Evolutionary conservation across 768 basidiomycete genomes (phyloP).

Genomic region (Termitomyces sp.): DNA sequence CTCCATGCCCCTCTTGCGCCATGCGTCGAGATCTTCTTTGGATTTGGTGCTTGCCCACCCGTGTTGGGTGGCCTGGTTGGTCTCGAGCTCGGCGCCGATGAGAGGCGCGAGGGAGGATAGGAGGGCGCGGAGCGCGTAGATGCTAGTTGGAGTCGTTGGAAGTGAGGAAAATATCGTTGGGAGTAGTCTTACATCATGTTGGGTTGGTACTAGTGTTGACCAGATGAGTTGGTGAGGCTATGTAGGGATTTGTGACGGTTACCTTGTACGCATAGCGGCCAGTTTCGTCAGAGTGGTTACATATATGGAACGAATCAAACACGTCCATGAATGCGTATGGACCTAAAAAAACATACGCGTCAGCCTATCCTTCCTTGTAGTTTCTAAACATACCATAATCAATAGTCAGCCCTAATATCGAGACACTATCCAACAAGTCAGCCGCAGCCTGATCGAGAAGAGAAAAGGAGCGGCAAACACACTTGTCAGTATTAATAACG

Average conservation of each 20-base stretch:
- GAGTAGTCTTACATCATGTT: conserved; percentile 60
- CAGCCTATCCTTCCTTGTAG: background rate
- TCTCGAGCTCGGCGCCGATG: conserved; percentile 73
- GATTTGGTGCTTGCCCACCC: conserved; percentile 51
- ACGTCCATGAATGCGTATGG: conserved; percentile 97
- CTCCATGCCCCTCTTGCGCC: background rate
- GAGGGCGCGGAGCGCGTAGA: conserved; percentile 76
- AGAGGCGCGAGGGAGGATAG: conserved; percentile 77
- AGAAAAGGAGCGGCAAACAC: background rate
- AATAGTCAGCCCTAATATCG: conserved; percentile 69
- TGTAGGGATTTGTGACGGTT: background rate
- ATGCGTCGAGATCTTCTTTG: background rate
- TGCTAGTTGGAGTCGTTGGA: conserved; percentile 27
- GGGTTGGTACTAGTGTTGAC: conserved; percentile 42
- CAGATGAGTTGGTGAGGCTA: too few relatives aligned
- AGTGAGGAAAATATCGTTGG: background rate
- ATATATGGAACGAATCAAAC: conserved; percentile 79
- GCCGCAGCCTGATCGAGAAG: conserved; percentile 9
- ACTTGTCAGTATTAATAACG: conserved; percentile 98
- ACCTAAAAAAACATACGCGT: conserved; percentile 35
- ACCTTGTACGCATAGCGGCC: conserved; percentile 74
- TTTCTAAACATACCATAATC: conserved; percentile 50
- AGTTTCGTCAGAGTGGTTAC: conserved; percentile 81
- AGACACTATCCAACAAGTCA: conserved; percentile 44
- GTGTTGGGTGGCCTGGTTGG: conserved; percentile 40